These are phyloP conservation scores for Lentinula detonsa DNA, from an alignment of 768 basidiomycete species.

Conservation along the genomic window DNA sequence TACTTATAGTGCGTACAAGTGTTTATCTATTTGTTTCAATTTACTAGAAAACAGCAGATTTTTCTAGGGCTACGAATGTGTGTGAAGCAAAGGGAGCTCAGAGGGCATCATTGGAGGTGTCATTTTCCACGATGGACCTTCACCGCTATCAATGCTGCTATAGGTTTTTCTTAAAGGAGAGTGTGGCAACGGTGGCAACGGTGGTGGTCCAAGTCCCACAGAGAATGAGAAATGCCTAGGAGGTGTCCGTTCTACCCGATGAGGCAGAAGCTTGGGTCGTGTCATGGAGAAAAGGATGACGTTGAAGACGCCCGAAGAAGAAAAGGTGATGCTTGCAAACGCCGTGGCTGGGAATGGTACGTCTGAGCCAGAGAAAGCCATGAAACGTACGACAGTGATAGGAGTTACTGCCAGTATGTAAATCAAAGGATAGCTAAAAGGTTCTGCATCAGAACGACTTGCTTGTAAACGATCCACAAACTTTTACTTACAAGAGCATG, in stretches of 20 bases:
- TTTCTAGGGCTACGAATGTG: neutral
- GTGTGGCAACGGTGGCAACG: neutral
- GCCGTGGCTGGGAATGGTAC: slow-evolving; percentile 32
- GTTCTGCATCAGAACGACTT: neutral
- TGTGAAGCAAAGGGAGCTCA: neutral
- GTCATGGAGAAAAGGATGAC: slow-evolving; percentile 30
- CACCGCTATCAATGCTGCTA: neutral
- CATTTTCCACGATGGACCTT: neutral
- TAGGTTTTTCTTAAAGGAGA: neutral
- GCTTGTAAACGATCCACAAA: neutral
- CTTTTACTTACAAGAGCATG: slow-evolving; percentile 32
- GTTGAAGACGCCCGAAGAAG: slow-evolving; percentile 34
- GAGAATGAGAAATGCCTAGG: neutral
- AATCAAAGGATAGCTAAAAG: slow-evolving; percentile 30
- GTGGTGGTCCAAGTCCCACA: neutral
- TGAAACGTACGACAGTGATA: slow-evolving; percentile 30
- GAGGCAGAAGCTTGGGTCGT: slow-evolving; percentile 32
- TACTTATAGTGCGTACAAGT: neutral
- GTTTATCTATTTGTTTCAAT: neutral
- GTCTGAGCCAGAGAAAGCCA: slow-evolving; percentile 17
- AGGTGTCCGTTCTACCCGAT: neutral
- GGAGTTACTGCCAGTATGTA: slow-evolving; percentile 35
- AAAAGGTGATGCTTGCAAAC: slow-evolving; percentile 30
- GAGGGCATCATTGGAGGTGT: neutral
- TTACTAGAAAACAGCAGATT: neutral